Percentiles rank a stretch among this genome's conserved stretches.
These are phyloP conservation scores for Saccharomyces hybrid DNA, from an alignment of 1,139 yeast genomes.

Conservation along the genomic window DNA sequence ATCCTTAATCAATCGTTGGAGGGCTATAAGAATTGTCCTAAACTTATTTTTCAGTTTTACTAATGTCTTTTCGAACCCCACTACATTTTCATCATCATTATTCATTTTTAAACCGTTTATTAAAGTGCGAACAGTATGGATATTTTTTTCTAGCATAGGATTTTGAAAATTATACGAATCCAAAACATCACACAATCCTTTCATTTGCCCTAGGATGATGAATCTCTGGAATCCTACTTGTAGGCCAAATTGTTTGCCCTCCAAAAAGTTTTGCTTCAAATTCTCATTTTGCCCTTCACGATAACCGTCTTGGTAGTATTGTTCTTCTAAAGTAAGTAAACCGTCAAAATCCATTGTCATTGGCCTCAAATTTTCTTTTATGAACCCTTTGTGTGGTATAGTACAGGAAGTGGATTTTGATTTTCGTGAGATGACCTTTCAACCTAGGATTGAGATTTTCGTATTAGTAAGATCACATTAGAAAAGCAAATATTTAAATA, in stretches of 20 bases:
- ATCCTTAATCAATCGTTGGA: conserved; percentile 17
- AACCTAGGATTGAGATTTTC: not conserved
- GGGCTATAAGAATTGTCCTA: conserved; percentile 36
- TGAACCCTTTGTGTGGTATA: no score
- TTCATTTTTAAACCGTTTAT: conserved; percentile 24
- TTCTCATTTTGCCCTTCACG: conserved; percentile 44
- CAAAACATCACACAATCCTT: conserved; percentile 41
- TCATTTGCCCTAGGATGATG: conserved; percentile 54
- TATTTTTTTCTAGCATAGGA: conserved; percentile 13
- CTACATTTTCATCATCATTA: conserved; percentile 45
- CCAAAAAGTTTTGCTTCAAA: conserved; percentile 49
- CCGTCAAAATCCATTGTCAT: conserved; percentile 23
- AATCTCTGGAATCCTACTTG: conserved; percentile 74
- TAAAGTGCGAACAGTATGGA: conserved; percentile 16
- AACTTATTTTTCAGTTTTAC: conserved; percentile 47
- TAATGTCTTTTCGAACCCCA: conserved; percentile 39
- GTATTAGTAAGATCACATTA: not conserved
- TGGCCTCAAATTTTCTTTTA: not conserved
- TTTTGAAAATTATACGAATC: conserved; percentile 11
- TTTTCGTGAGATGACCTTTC: not conserved
- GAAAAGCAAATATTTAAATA: not conserved
- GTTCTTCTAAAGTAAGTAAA: conserved; percentile 24
- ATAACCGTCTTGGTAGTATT: conserved; percentile 56
- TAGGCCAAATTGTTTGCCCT: conserved; percentile 72
- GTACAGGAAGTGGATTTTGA: not conserved